Base-by-base conservation (phyloP, 305 asterid genomes). In the Petunia hybrid region DNA sequence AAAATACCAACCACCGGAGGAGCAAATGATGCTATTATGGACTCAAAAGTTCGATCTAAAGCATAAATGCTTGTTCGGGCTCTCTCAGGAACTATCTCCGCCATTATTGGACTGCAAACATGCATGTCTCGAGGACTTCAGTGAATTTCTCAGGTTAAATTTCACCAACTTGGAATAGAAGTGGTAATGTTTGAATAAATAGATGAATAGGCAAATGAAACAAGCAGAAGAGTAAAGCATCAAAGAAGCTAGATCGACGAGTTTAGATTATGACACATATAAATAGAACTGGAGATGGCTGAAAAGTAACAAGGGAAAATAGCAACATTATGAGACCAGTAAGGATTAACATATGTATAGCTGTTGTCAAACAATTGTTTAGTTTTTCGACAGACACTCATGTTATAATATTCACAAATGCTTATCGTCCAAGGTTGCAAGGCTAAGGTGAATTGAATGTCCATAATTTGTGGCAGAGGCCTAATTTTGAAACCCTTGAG, bases 51-150 rank as follows among this genome's bases (percentile, higher is more conserved):
- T 31, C 94, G 87, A 31, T 93, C 98, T 89, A 92, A 48, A 2
- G 98, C 98, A 36, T 93, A 93, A 81, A 93, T 92, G 89, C 92
- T 92, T 38, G 96, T 93, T 69, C 97, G 91, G 13, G 94, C 80
- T 82, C 91, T 90, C 81, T 89, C 90, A 0, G 98, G 96, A 36
- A 92, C 98, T 77, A 93, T 91, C 83, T 92, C 97, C 51, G 97
- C 98, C 84, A 92, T 92, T 85, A 91, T 93, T 43, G 98, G 98
- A 81, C 97, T 91, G 92, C 71, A 74, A 0, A 40, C 65, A 84
- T 22, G 31, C 31, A 22, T 22, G 31, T 22, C 31, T 22, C 31
- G 31, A 22, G 31, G 31, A 22, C 31, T 67, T 67, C n/a, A 67
- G 73, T 60, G 8, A 51, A n/a, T 57, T 31, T 57, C 5, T 57